Conservation (phyloP, 768 basidiomycete species). For the Lenzites betulinus region DNA sequence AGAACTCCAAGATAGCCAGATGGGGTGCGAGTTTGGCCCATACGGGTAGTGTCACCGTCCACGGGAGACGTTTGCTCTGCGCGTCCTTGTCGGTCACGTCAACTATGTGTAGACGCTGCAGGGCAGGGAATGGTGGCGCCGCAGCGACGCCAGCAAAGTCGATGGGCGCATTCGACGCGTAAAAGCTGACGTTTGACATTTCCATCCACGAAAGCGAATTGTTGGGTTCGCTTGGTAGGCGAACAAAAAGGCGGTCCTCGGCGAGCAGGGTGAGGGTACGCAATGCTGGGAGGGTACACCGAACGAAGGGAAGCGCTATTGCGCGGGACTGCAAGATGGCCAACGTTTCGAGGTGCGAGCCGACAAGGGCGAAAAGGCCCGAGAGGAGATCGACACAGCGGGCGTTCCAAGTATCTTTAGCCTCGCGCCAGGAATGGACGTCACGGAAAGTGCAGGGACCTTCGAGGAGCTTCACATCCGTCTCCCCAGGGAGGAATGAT, state of each 20-base stretch:
- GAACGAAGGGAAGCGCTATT: conserved; percentile 8
- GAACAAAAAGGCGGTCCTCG: conserved; percentile 10
- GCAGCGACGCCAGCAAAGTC: not conserved
- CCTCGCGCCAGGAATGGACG: not conserved
- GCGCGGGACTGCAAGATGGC: conserved; percentile 1
- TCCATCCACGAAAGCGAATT: not conserved
- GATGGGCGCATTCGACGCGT: not conserved
- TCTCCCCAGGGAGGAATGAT: conserved; percentile 8
- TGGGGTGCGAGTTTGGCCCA: conserved; percentile 6
- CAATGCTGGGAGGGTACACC: not conserved
- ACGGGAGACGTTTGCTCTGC: not conserved
- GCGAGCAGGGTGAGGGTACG: conserved; percentile 5
- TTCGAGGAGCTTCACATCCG: conserved; percentile 10
- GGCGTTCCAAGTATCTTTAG: conserved; percentile 3
- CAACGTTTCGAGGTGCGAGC: conserved; percentile 4
- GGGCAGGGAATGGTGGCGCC: conserved; percentile 5
- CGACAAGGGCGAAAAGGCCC: conserved; percentile 3
- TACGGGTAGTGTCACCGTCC: conserved; percentile 1
- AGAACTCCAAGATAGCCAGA: not conserved
- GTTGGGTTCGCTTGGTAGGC: not conserved
- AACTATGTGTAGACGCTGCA: conserved; percentile 6
- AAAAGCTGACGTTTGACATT: not conserved
- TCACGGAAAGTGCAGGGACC: conserved; percentile 2
- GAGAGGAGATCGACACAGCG: not conserved
- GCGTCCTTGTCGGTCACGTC: not conserved